Conservation (phyloP, 352 stramenopile genomes). For the Pythium apleroticum region DNA sequence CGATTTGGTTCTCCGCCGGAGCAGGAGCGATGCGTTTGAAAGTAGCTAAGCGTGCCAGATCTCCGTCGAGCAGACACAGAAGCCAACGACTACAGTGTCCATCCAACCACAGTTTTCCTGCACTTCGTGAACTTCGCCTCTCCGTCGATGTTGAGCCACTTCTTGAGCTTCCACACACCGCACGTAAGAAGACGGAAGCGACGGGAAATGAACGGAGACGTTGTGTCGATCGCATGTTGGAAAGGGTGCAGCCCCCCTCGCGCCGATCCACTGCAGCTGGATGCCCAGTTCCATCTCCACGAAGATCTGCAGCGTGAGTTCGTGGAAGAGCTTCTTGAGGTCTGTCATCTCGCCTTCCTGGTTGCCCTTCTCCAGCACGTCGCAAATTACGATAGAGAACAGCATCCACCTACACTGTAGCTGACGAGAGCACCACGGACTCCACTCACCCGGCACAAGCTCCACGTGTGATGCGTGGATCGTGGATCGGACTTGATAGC, state of each 20-base stretch:
- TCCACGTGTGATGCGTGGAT: no score
- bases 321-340: slow-evolving; percentile 40
- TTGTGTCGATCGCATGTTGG: slow-evolving; percentile 40
- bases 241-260: slow-evolving; percentile 41
- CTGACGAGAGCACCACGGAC: no score
- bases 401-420: no score
- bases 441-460: no score
- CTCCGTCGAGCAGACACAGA: no score
- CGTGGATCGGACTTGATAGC: no score
- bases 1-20: neutral
- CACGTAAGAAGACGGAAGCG: slow-evolving; percentile 49
- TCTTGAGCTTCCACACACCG: slow-evolving; percentile 57
- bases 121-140: slow-evolving; percentile 36
- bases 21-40: neutral
- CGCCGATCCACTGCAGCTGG: slow-evolving; percentile 40
- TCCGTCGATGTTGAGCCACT: slow-evolving; percentile 37
- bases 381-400: no score
- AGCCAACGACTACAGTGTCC: no score
- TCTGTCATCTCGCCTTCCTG: slow-evolving; percentile 2
- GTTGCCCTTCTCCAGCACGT: slow-evolving; percentile 6
- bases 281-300: slow-evolving; percentile 51
- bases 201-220: slow-evolving; percentile 34
- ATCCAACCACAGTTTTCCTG: slow-evolving; percentile 34
- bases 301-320: slow-evolving; percentile 56
- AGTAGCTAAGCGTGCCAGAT: neutral